Conservation (phyloP, 1,284 basidiomycete genomes). For the Boletus sp. region DNA sequence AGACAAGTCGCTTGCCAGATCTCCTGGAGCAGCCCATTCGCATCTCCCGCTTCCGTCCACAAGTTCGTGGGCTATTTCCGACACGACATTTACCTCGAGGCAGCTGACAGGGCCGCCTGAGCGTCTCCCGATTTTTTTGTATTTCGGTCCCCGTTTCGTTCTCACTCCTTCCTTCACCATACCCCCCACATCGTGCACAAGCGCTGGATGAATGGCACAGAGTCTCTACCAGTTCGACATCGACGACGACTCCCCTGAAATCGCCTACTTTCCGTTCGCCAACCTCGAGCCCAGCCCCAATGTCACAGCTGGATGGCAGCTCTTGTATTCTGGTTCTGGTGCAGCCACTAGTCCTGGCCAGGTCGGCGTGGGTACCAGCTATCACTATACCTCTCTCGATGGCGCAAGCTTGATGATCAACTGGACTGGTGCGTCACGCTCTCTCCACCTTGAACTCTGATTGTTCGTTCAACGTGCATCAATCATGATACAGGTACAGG, state of each 20-base stretch:
- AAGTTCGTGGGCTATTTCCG: too few relatives aligned
- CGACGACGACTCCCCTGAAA: conserved; percentile 62
- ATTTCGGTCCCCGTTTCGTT: background rate
- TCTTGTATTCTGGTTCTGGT: conserved; percentile 50
- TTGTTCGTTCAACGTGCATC: background rate
- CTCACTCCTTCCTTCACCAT: conserved; percentile 10
- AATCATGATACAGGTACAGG: conserved; percentile 45
- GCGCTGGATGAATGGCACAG: conserved; percentile 50
- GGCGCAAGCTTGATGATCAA: conserved; percentile 51
- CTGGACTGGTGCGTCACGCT: conserved; percentile 53
- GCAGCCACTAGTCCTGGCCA: conserved; percentile 43
- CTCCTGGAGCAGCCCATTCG: too few relatives aligned
- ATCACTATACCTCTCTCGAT: conserved; percentile 55
- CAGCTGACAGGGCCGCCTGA: conserved; percentile 16
- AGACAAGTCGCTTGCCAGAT: conserved; percentile 7
- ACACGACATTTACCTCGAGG: conserved; percentile 31
- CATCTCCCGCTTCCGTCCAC: too few relatives aligned
- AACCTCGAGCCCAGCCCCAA: conserved; percentile 44
- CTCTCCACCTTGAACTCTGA: background rate
- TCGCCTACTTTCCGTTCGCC: conserved; percentile 56
- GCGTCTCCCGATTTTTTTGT: conserved; percentile 18
- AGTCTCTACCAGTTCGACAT: conserved; percentile 46
- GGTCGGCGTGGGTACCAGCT: conserved; percentile 51
- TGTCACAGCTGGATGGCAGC: conserved; percentile 60
- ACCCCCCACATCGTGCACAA: conserved; percentile 7